Evolutionary conservation across 331 rosid genomes (phyloP), one percentile per base, ranked within the genome.

Genomic region (Malus hybrid): DNA sequence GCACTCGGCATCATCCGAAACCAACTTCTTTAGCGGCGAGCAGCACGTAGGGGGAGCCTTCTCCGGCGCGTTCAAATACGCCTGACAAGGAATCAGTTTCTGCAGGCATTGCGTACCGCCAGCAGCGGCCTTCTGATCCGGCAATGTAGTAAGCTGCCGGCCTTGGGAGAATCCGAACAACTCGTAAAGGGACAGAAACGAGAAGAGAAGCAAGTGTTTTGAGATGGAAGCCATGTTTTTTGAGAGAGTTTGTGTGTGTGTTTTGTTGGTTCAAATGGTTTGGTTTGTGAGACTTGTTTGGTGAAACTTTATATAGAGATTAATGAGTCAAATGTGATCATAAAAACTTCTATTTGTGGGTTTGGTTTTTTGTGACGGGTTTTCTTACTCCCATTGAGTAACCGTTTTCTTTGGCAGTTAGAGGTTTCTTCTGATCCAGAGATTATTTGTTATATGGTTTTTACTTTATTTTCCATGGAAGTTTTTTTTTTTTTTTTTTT

Each of bases 31-130:
- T 55, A 91, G 55, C 7, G 87, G 87, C 2, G 0, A 3, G 71
- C 97, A 89, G 61, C 94, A 89, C 0, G 78, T 0, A 0, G 48
- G 12, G 7, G 89, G 27, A 6, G 86, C 87, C 33, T 55, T n/a
- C 18, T 0, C 62, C 18, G 84, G 83, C 2, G 71, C 0, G 10
- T 76, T 80, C 62, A 89, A 16, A 72, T 2, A 86, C 15, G 24
- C 34, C 10, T 86, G 78, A 32, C 97, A 91, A 0, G 97, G 88
- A 29, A 86, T 27, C 46, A 91, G 56, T 60, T 81, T 80, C 56
- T 74, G 71, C 78, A 91, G 22, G 88, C 94, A 91, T 57, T 79
- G 56, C 67, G 81, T 39, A 18, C 70, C 54, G 15, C 18, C 31
- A 27, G 4, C 69, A 16, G 27, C 8, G 3, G 6, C 69, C 69